A percentile compares a stretch with the other conserved stretches of the same genome.
phyloP scores from a whole-genome alignment of 2,329 filamentous ascomycete genomes.

The Neonectria magnoliae region DNA sequence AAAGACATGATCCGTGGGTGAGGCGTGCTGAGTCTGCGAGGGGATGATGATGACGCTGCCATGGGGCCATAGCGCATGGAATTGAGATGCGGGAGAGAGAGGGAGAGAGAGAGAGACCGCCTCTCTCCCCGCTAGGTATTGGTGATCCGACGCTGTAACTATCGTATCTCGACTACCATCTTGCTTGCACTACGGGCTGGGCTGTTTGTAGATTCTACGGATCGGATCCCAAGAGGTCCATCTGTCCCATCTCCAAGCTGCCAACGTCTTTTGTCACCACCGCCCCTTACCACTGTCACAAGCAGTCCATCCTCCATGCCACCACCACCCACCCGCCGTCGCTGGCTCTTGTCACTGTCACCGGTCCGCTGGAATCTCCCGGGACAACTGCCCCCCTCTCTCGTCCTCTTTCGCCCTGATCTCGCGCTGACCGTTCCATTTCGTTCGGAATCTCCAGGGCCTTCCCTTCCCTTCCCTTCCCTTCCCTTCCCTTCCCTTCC shows the following conservation, averaged over 20 bases:
- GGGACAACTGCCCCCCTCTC: neutral
- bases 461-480: neutral
- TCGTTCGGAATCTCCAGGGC: neutral
- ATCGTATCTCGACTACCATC: neutral
- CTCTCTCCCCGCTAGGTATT: neutral
- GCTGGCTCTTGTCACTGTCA: neutral
- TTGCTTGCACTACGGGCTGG: neutral
- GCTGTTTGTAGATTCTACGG: neutral
- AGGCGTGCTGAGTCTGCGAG: constrained; percentile 14
- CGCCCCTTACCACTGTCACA: neutral
- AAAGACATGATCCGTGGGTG: constrained; percentile 3
- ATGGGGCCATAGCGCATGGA: constrained; percentile 40
- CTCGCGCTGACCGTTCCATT: neutral
- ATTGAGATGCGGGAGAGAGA: constrained; percentile 13
- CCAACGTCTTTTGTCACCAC: neutral
- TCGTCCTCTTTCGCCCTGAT: neutral
- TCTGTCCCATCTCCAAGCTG: neutral
- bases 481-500: neutral
- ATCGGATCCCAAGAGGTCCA: neutral
- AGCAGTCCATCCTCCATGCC: neutral
- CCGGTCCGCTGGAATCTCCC: constrained; percentile 4
- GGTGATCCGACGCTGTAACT: neutral
- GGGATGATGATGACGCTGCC: constrained; percentile 40
- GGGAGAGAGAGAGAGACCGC: neutral
- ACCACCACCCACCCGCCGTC: neutral